Evolutionary conservation across 2,329 filamentous ascomycete genomes (phyloP).

Genomic region (Beauveria sp.): DNA sequence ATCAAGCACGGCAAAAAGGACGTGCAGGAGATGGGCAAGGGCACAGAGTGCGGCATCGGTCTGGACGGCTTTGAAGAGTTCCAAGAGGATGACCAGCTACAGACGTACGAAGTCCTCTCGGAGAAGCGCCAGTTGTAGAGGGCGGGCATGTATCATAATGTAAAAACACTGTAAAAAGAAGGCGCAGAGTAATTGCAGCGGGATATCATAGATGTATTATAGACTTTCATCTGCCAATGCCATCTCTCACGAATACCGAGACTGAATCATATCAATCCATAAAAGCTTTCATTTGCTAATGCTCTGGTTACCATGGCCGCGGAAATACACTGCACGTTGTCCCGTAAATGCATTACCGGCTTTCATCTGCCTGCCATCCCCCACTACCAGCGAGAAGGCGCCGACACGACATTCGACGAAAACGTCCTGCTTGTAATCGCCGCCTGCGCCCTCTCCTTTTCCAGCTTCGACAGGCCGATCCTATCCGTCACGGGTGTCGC

Average conservation of each 20-base stretch:
- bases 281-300: too few relatives aligned
- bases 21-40: constrained; percentile 81
- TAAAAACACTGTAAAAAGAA: constrained; percentile 3
- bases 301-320: too few relatives aligned
- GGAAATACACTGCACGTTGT: too few relatives aligned
- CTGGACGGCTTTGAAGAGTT: constrained; percentile 77
- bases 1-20: constrained; percentile 96
- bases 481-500: constrained; percentile 85
- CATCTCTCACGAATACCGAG: not conserved
- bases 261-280: too few relatives aligned
- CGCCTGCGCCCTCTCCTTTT: constrained; percentile 45
- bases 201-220: constrained; percentile 8
- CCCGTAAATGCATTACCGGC: too few relatives aligned
- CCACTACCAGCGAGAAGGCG: constrained; percentile 31
- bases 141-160: not conserved
- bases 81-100: constrained; percentile 73
- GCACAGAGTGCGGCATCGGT: constrained; percentile 84
- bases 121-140: constrained; percentile 58
- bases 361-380: too few relatives aligned
- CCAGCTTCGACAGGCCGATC: constrained; percentile 55
- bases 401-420: constrained; percentile 40
- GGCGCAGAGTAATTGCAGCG: not conserved
- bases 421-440: constrained; percentile 44
- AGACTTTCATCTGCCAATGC: not conserved
- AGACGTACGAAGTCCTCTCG: constrained; percentile 72